phyloP scores from a whole-genome alignment of 768 basidiomycete genomes.

The Trametes cingulata region DNA sequence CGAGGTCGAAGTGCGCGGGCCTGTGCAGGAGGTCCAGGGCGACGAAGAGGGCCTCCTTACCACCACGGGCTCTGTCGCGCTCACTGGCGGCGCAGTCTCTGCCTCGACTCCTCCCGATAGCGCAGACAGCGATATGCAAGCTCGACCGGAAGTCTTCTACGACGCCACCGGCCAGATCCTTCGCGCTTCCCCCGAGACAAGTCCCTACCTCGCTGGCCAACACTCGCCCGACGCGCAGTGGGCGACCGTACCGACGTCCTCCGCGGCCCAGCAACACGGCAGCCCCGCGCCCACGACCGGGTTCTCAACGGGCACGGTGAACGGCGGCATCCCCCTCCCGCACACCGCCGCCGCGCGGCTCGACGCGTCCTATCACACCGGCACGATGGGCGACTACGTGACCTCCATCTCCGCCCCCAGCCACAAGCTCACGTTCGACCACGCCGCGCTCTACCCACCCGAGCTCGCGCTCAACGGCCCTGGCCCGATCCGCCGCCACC shows the following conservation, averaged over 20 bases:
- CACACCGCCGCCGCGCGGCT: conserved; percentile 3
- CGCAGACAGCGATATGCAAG: conserved; percentile 7
- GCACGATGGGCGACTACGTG: conserved; percentile 34
- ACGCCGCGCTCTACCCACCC: conserved; percentile 50
- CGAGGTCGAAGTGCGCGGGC: conserved; percentile 60
- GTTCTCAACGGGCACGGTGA: conserved; percentile 36
- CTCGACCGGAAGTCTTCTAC: conserved; percentile 28
- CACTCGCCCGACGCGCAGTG: conserved; percentile 39
- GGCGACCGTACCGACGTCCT: conserved; percentile 34
- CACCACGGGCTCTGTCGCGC: conserved; percentile 18
- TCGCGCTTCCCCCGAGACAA: conserved; percentile 24
- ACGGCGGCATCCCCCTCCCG: conserved; percentile 32
- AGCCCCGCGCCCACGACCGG: conserved; percentile 45
- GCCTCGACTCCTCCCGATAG: conserved; percentile 22
- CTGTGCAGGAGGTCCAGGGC: conserved; percentile 54
- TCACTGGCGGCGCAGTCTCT: conserved; percentile 24
- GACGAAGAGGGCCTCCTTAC: conserved; percentile 59
- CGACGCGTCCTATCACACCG: conserved; percentile 25
- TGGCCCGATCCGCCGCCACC: conserved; percentile 69
- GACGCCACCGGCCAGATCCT: conserved; percentile 19
- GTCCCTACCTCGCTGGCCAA: conserved; percentile 15
- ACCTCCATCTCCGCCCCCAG: conserved; percentile 67
- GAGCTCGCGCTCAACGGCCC: conserved; percentile 41
- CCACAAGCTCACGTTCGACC: conserved; percentile 68
- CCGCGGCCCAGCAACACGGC: conserved; percentile 23